Base-by-base conservation (phyloP, 179 eudicot genomes). In the Monotropa hypopitys region DNA sequence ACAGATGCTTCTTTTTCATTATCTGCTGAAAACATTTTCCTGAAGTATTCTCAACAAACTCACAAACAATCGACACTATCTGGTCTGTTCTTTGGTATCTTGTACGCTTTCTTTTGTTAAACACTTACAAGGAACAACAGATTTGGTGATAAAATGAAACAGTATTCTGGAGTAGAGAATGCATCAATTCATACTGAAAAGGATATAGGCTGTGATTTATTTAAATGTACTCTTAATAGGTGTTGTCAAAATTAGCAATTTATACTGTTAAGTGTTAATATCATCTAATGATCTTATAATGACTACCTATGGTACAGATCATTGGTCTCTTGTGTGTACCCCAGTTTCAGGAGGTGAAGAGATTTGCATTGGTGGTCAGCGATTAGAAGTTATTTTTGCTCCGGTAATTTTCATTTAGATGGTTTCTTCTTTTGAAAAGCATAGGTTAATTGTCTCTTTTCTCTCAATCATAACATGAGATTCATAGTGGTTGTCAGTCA, bases 321-420 rank as follows among this genome's bases (percentile, higher is more conserved):
- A 84, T 80, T 94, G 97, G 97, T 89, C 97, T 80, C 83, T 79
- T 81, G 90, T 89, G 30, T 81, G 86, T 73, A 83, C 86, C 61
- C 77, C 85, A 73, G 86, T 91, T 76, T 80, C 83, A 23, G 98
- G 97, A 7, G 85, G 79, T 72, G 97, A 94, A 80, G 89, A 88
- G 83, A 83, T 94, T 49, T 85, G 79, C 86, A 86, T 94, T 81
- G 88, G 94, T 80, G 93, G 87, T 70, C 93, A 94, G 82, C 85
- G 76, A 33, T 73, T 92, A 79, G 88, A 78, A 79, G 82, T 86
- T 70, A 82, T 92, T 79, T 88, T 79, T 81, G 97, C 97, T 74
- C 97, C 93, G 83, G 97, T 92, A 87, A 61, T 72, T 69, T 83
- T 76, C 76, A 61, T 50, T 20, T 45, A 51, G 45, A 80, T 5